phyloP scores from a whole-genome alignment of 192 early-diverging fungal species.

The Mortierella alpina region DNA sequence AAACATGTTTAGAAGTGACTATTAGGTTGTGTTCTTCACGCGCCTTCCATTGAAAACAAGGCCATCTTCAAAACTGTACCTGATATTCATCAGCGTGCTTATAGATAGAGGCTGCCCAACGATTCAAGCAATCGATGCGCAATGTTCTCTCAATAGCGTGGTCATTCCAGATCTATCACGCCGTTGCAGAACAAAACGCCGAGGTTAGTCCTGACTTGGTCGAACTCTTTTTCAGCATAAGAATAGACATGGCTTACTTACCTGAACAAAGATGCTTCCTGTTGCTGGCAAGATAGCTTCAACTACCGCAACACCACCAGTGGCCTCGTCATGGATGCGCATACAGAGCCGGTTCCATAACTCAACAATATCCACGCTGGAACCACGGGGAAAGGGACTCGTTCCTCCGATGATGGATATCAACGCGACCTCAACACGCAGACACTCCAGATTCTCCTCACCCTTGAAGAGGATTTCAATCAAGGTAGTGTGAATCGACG shows the following conservation, averaged over 20 bases:
- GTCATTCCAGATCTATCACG: slow-evolving; percentile 41
- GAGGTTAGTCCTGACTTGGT: background rate
- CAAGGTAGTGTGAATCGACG: slow-evolving; percentile 45
- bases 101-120: slow-evolving; percentile 52
- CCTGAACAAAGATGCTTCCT: slow-evolving; percentile 62
- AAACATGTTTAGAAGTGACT: background rate
- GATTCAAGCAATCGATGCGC: slow-evolving; percentile 51
- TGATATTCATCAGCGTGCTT: slow-evolving; percentile 58
- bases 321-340: slow-evolving; percentile 51
- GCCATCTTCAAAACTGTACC: slow-evolving; percentile 35
- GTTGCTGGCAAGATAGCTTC: slow-evolving; percentile 69
- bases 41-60: background rate
- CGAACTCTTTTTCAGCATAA: background rate
- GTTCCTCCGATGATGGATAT: slow-evolving; percentile 39
- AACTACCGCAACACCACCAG: slow-evolving; percentile 60
- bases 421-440: slow-evolving; percentile 57
- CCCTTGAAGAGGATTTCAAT: slow-evolving; percentile 54
- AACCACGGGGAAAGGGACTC: slow-evolving; percentile 33
- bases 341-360: slow-evolving; percentile 55
- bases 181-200: background rate
- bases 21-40: background rate
- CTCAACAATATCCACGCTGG: slow-evolving; percentile 44
- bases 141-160: slow-evolving; percentile 16
- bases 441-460: slow-evolving; percentile 59
- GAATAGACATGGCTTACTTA: slow-evolving; percentile 6